Conservation (phyloP, 345 rosid species). For the Brassica carinata region DNA sequence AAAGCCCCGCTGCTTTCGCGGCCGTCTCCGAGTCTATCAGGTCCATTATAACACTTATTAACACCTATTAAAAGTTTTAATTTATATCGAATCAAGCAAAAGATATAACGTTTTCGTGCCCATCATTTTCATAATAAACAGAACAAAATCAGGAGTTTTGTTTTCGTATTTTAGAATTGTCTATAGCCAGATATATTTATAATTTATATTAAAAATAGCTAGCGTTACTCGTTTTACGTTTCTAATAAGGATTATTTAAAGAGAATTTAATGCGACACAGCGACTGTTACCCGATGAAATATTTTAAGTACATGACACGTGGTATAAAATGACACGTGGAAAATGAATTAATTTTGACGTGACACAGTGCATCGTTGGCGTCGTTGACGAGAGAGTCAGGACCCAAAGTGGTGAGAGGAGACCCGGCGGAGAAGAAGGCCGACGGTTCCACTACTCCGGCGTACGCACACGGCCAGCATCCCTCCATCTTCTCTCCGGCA, state of each 20-base stretch:
- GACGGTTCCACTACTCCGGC: conserved; percentile 49
- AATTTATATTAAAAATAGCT: too few relatives aligned
- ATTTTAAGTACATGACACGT: conserved; percentile 13
- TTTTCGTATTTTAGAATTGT: too few relatives aligned
- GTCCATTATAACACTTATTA: too few relatives aligned
- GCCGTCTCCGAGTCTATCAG: too few relatives aligned
- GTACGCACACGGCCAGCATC: conserved; percentile 45
- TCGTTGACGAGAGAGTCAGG: conserved; percentile 90
- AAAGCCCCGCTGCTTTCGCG: too few relatives aligned
- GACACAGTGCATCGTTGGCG: conserved; percentile 88
- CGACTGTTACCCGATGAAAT: too few relatives aligned
- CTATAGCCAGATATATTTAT: too few relatives aligned
- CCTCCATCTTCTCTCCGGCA: conserved; percentile 52
- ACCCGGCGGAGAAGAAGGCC: conserved; percentile 62
- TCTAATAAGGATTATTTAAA: too few relatives aligned
- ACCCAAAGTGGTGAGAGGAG: conserved; percentile 83
- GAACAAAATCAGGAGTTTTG: conserved; percentile 13
- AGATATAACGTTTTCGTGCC: too few relatives aligned
- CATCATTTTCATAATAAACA: too few relatives aligned
- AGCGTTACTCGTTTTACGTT: too few relatives aligned
- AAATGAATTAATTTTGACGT: neutral
- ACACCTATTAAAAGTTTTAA: too few relatives aligned
- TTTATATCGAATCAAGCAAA: neutral
- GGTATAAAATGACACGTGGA: conserved; percentile 11
- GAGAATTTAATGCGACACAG: conserved; percentile 9